Evolutionary conservation across 768 basidiomycete genomes (phyloP).

Genomic region (Tricholoma furcatifolium): DNA sequence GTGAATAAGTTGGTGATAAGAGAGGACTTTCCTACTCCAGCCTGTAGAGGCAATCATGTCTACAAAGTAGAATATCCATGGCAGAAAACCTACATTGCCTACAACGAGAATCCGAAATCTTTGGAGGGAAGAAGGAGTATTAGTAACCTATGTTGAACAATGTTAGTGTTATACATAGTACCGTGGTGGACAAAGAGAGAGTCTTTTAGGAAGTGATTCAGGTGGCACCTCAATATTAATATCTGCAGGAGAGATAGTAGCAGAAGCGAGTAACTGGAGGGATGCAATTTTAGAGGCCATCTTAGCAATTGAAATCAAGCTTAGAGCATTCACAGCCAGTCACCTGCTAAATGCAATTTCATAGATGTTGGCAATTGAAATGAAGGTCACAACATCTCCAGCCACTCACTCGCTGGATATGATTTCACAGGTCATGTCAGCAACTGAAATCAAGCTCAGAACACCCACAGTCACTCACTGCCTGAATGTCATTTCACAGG

Average conservation of each 20-base stretch:
- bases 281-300: too few relatives aligned
- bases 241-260: background rate
- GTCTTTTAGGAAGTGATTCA: background rate
- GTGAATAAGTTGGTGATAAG: background rate
- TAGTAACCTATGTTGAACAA: background rate
- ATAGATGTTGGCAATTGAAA: too few relatives aligned
- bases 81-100: background rate
- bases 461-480: too few relatives aligned
- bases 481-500: too few relatives aligned
- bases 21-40: conserved; percentile 4
- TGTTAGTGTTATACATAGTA: background rate
- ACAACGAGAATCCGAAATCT: conserved; percentile 4
- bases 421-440: too few relatives aligned
- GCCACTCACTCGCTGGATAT: too few relatives aligned
- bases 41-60: background rate
- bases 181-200: background rate
- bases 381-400: too few relatives aligned
- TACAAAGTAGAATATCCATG: background rate
- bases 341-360: too few relatives aligned
- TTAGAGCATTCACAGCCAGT: too few relatives aligned
- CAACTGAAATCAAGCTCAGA: too few relatives aligned
- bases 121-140: background rate
- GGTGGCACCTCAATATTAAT: background rate
- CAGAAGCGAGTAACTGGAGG: too few relatives aligned
- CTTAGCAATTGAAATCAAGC: too few relatives aligned